These are phyloP conservation scores for Leishmania aethiopica DNA, from an alignment of 208 protist genomes.

Conservation along the genomic window DNA sequence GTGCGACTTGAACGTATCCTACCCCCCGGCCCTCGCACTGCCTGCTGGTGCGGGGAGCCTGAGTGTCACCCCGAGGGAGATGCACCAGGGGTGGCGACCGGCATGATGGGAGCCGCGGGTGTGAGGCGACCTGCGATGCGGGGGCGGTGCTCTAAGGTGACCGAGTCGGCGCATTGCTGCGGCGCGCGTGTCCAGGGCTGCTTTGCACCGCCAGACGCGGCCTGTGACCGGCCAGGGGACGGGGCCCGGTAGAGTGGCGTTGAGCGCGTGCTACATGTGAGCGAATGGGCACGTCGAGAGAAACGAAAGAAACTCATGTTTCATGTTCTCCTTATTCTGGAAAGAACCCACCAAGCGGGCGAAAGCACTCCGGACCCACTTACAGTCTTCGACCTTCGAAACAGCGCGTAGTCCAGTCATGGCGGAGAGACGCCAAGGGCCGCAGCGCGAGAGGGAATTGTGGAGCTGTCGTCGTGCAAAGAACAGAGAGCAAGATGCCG, in stretches of 20 bases:
- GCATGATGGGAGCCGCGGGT: not conserved
- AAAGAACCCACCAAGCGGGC: not conserved
- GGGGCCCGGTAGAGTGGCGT: not conserved
- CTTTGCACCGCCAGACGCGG: not conserved
- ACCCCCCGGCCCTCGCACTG: too few relatives aligned
- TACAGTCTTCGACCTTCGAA: not conserved
- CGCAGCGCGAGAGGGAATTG: not conserved
- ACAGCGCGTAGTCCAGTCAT: not conserved
- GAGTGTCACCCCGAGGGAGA: not conserved
- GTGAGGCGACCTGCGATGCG: not conserved
- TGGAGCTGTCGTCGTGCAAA: not conserved
- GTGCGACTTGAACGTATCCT: not conserved
- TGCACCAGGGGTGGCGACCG: not conserved
- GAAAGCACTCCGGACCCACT: not conserved
- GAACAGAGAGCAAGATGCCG: not conserved
- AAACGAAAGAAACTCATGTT: not conserved
- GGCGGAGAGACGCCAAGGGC: not conserved
- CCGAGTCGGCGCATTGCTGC: not conserved
- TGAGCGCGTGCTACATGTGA: not conserved
- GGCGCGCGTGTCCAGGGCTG: not conserved
- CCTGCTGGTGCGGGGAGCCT: too few relatives aligned
- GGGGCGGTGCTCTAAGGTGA: not conserved
- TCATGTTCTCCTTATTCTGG: not conserved
- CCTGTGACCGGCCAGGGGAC: too few relatives aligned
- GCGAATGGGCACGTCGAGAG: not conserved